These are phyloP conservation scores for Solanum virginianum DNA, from an alignment of 257 asterid genomes.

Conservation along the genomic window DNA sequence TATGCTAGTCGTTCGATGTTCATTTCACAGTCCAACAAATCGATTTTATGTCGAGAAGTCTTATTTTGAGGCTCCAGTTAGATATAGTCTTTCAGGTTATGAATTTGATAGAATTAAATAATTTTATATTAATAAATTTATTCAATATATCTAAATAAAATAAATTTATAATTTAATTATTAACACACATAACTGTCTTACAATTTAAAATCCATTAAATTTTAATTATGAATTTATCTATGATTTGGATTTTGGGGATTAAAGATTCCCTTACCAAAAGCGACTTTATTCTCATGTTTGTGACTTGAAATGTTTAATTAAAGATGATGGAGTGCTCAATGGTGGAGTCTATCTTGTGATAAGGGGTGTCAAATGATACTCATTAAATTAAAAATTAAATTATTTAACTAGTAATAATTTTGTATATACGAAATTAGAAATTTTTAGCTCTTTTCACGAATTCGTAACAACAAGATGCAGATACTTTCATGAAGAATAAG, in stretches of 20 bases:
- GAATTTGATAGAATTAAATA: background rate
- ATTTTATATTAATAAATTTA: background rate
- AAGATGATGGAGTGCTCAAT: rapidly evolving
- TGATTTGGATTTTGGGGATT: too few species aligned
- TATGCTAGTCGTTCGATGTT: background rate
- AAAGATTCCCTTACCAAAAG: background rate
- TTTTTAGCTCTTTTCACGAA: too few species aligned
- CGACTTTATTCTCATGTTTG: rapidly evolving
- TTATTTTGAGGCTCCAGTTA: background rate
- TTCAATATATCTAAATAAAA: too few species aligned
- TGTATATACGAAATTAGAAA: too few species aligned
- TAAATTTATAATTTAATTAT: too few species aligned
- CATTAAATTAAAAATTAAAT: too few species aligned
- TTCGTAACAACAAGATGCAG: too few species aligned
- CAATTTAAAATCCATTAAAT: background rate
- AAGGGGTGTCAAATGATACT: too few species aligned
- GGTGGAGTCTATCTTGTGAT: too few species aligned
- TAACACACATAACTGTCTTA: background rate
- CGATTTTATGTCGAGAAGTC: background rate
- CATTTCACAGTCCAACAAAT: background rate
- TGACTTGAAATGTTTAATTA: rapidly evolving
- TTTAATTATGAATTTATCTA: background rate
- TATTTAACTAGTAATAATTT: too few species aligned
- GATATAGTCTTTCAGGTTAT: background rate
- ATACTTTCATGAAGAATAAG: too few species aligned